Base-by-base conservation (phyloP, 768 basidiomycete genomes). In the Royoungia palumana region DNA sequence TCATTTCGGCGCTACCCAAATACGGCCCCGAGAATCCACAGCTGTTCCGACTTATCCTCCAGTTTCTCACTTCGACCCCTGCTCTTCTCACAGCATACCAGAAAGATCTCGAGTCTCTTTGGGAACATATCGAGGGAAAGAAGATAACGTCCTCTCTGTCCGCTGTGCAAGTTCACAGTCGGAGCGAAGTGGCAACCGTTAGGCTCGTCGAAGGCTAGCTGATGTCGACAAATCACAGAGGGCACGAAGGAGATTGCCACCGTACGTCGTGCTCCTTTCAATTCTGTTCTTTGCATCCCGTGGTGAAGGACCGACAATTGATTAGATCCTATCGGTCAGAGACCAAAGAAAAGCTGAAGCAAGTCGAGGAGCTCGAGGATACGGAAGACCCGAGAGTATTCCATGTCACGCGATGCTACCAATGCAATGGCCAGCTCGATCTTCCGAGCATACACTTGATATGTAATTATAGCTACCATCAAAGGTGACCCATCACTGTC, bases 401-500 rank as follows among this genome's bases (percentile, higher is more conserved):
- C 75, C 94, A 97, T 62, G 89, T 95, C 51, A 94, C 94, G 8
- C 77, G 93, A 35, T 98, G 96, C 67, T 86, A 94, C 19, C 79
- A 85, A 5, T 98, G 96, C 66, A 79, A 84, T 14, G 90, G 86
- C 1, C 90, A 89, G 58, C 80, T 98, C 51, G 94, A 97, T 64
- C 79, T 97, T 10, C 95, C 96, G 0, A 87, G 82, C 55, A 77
- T 98, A 6, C 94, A 98, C 67, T 98, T 97, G 63, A 96, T 98
- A 95, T 99, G 95, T 69, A 85, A 87, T 60, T 96, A 98, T 64
- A 93, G 90, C 52, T 98, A 91, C 72, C 96, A 99, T 65, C 92
- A 95, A 64, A 77, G 94, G 91, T 90, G 45, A 32, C 37, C 70
- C 63, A 16, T 42, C 28, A 4, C 7, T 25, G 12, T 68, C 46